Conservation (phyloP, 768 basidiomycete species). For the Amylocystis lapponica region DNA sequence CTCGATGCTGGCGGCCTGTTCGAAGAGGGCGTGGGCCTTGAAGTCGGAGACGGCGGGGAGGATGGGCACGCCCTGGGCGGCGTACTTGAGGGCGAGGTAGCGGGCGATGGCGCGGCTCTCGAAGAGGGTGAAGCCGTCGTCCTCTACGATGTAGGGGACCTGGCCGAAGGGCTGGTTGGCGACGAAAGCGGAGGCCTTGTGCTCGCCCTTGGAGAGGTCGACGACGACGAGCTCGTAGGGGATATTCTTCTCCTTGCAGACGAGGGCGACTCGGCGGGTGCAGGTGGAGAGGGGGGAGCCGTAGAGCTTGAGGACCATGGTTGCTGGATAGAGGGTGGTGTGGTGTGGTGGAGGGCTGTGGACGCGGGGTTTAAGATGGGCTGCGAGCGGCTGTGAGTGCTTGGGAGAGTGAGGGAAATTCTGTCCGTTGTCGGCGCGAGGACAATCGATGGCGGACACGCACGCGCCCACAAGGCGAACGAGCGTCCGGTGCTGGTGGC, state of each 20-base stretch:
- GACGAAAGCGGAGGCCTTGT: conserved; percentile 40
- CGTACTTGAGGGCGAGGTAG: conserved; percentile 53
- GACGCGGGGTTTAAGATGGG: background rate
- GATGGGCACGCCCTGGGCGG: conserved; percentile 40
- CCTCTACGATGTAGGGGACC: conserved; percentile 46
- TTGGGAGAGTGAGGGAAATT: background rate
- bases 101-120: conserved; percentile 63
- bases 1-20: conserved; percentile 44
- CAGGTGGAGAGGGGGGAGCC: conserved; percentile 36
- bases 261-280: conserved; percentile 44
- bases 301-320: conserved; percentile 34
- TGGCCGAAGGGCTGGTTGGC: conserved; percentile 60
- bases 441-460: background rate
- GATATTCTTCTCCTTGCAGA: conserved; percentile 51
- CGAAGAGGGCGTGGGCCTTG: conserved; percentile 34
- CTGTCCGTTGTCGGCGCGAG: background rate
- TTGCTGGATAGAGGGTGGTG: background rate
- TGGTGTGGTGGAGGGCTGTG: background rate
- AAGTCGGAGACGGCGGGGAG: conserved; percentile 36
- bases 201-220: conserved; percentile 37
- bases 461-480: background rate
- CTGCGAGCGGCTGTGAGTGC: background rate
- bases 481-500: no score
- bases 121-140: conserved; percentile 60
- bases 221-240: conserved; percentile 46